These are phyloP conservation scores for Paulownia fortunei DNA, from an alignment of 257 asterid species.

Conservation along the genomic window DNA sequence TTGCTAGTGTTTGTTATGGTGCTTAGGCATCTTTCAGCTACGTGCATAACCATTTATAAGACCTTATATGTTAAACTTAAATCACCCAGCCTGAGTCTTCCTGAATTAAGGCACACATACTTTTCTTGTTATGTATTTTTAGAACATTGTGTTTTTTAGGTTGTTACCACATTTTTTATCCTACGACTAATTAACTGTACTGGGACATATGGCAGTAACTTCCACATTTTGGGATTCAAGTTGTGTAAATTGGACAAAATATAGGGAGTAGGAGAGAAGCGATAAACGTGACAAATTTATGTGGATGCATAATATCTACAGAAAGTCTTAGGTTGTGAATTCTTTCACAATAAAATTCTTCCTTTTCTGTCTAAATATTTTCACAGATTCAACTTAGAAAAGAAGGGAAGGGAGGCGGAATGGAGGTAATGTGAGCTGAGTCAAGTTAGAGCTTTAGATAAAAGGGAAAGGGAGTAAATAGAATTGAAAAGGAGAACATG, in stretches of 20 bases:
- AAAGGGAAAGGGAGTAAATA: not conserved
- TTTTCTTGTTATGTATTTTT: not conserved
- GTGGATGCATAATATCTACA: not conserved
- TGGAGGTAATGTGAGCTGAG: not conserved
- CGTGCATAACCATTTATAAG: not conserved
- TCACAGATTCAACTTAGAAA: not conserved
- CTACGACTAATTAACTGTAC: not conserved
- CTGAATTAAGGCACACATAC: not conserved
- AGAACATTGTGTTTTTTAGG: not conserved
- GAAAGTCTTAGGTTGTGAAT: not conserved
- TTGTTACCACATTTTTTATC: not conserved
- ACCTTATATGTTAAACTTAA: not conserved
- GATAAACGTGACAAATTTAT: not conserved
- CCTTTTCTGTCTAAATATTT: not conserved
- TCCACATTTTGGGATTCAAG: not conserved
- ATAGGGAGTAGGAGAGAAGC: not conserved
- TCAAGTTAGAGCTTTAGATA: not conserved
- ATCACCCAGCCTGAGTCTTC: not conserved
- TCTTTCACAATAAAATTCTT: not conserved
- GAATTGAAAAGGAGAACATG: constrained; percentile 8
- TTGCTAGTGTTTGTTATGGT: not conserved
- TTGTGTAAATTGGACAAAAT: not conserved
- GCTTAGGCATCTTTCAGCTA: not conserved
- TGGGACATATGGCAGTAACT: not conserved
- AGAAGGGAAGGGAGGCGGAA: not conserved